A percentile compares a stretch with the other conserved stretches of the same genome.
phyloP scores from a whole-genome alignment of 176 grass and related monocot genomes.

The Aegilops speltoides region DNA sequence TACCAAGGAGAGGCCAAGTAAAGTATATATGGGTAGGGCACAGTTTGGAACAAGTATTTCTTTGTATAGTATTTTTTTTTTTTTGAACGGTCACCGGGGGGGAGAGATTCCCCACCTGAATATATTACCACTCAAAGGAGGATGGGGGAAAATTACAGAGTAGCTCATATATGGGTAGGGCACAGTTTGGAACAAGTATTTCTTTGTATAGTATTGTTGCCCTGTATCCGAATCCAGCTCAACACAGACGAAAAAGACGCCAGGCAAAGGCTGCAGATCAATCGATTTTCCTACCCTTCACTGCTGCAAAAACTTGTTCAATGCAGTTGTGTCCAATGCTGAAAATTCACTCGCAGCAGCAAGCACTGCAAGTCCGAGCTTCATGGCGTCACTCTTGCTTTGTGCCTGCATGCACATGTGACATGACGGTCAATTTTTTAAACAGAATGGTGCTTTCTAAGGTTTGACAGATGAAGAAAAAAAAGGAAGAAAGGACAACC shows the following conservation, averaged over 20 bases:
- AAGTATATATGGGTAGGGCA: slow-evolving; percentile 1
- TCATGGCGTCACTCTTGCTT: slow-evolving; percentile 61
- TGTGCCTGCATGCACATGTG: slow-evolving; percentile 48
- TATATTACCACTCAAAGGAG: no score
- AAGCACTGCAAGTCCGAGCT: slow-evolving; percentile 66
- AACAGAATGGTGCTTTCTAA: background rate
- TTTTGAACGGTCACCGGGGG: no score
- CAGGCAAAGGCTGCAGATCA: background rate
- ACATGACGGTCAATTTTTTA: background rate
- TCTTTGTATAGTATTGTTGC: background rate
- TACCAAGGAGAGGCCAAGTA: background rate
- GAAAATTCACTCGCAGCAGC: slow-evolving; percentile 64
- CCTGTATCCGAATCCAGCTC: background rate
- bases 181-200: background rate
- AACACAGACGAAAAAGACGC: background rate
- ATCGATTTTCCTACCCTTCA: slow-evolving; percentile 8
- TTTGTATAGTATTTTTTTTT: background rate
- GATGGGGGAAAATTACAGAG: no score
- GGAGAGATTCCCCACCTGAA: no score
- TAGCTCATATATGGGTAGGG: slow-evolving; percentile 3
- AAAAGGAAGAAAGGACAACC: slow-evolving; percentile 35
- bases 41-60: background rate
- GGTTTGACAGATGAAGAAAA: background rate
- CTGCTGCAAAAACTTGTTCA: slow-evolving; percentile 63
- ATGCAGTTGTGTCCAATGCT: slow-evolving; percentile 64